Evolutionary conservation across 495 filamentous ascomycete species (phyloP).

Genomic region (Aspergillus diversus): DNA sequence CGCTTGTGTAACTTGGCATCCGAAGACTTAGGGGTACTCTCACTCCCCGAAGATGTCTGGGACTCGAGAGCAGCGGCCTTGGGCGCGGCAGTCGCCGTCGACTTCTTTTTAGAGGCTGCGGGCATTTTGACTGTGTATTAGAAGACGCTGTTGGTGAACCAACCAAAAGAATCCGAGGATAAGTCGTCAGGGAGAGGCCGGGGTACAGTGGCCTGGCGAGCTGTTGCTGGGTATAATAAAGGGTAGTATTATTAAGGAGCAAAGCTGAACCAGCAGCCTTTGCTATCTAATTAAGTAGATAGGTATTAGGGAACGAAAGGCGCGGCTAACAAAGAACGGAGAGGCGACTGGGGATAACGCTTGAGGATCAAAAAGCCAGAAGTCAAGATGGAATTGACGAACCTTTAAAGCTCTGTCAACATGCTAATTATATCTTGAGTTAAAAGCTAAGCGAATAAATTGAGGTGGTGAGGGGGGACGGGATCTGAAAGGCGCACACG

Average conservation of each 20-base stretch:
- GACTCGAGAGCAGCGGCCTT: slow-evolving; percentile 21
- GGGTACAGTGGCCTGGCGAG: slow-evolving; percentile 16
- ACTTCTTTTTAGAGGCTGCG: slow-evolving; percentile 28
- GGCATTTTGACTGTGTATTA: slow-evolving; percentile 25
- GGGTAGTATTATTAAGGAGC: slow-evolving; percentile 24
- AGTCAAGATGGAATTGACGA: slow-evolving; percentile 36
- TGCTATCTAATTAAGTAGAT: slow-evolving; percentile 27
- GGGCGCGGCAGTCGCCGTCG: slow-evolving; percentile 13
- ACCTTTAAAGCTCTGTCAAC: slow-evolving; percentile 28
- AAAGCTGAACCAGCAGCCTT: slow-evolving; percentile 38
- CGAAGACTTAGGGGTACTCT: slow-evolving; percentile 34
- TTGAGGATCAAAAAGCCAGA: slow-evolving; percentile 19
- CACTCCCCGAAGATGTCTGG: slow-evolving; percentile 26
- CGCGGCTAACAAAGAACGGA: slow-evolving; percentile 26
- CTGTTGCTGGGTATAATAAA: slow-evolving; percentile 14
- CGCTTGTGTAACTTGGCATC: slow-evolving; percentile 87
- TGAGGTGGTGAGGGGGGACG: slow-evolving; percentile 24
- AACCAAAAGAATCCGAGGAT: not conserved
- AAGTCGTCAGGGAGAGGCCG: slow-evolving; percentile 18
- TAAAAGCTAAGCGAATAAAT: slow-evolving; percentile 24
- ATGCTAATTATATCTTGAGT: slow-evolving; percentile 35
- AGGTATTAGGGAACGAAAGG: slow-evolving; percentile 31
- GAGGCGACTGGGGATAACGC: slow-evolving; percentile 26
- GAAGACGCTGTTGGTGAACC: not conserved
- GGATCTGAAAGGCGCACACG: not conserved